phyloP scores from a whole-genome alignment of 768 basidiomycete species.

The Russula emetica region DNA sequence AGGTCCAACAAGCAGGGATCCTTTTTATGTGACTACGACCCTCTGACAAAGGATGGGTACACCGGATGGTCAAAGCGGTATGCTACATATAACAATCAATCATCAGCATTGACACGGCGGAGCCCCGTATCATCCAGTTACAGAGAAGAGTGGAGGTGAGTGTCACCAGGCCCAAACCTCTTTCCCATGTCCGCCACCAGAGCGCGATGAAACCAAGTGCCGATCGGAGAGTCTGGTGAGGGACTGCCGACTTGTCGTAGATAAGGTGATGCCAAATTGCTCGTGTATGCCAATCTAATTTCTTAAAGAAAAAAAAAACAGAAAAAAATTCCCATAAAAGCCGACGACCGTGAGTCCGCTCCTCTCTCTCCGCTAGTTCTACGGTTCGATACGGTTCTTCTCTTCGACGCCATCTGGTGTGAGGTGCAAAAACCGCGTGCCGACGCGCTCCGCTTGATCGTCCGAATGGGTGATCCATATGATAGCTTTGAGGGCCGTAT shows the following conservation, averaged over 20 bases:
- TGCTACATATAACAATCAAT: background rate
- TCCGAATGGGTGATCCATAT: constrained; percentile 89
- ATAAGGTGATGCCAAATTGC: background rate
- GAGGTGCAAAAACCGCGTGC: constrained; percentile 57
- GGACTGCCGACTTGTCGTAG: background rate
- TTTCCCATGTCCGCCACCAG: background rate
- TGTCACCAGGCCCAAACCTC: background rate
- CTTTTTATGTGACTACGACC: constrained; percentile 5
- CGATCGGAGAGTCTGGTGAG: too few species aligned
- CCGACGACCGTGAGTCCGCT: background rate
- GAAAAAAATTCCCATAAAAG: too few species aligned
- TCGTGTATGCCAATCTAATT: constrained; percentile 5
- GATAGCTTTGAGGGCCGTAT: constrained; percentile 60
- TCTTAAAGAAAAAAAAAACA: too few species aligned
- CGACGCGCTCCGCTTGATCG: constrained; percentile 71
- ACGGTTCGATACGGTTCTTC: constrained; percentile 9
- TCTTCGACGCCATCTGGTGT: constrained; percentile 30
- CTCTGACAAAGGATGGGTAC: background rate
- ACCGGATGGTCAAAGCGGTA: background rate
- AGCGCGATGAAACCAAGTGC: background rate
- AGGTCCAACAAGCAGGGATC: constrained; percentile 36
- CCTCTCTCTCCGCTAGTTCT: constrained; percentile 8
- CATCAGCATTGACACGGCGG: background rate
- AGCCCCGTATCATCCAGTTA: too few species aligned
- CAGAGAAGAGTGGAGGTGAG: background rate